Evolutionary conservation across 75 land plant genomes (phyloP).

Genomic region (Ceratopteris richardii): DNA sequence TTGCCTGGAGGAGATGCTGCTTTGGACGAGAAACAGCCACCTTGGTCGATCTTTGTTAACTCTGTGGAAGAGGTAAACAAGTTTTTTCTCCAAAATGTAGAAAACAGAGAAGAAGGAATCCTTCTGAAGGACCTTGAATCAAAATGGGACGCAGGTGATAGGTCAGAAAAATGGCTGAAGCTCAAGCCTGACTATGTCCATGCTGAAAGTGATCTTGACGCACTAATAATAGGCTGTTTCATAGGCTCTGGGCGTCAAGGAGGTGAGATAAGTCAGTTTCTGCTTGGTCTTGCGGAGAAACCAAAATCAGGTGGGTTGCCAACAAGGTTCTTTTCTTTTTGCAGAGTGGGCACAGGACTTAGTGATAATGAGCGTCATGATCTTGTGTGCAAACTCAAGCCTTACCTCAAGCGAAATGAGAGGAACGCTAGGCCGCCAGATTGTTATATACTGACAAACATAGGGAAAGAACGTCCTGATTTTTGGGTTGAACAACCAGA

Average conservation of each 20-base stretch:
- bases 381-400: conserved; percentile 68
- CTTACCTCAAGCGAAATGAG: conserved; percentile 35
- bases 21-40: conserved; percentile 45
- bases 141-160: conserved; percentile 95
- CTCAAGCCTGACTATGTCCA: conserved; percentile 89
- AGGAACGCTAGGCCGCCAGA: conserved; percentile 52
- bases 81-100: conserved; percentile 78
- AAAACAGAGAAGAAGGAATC: conserved; percentile 94
- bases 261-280: conserved; percentile 88
- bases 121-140: conserved; percentile 89
- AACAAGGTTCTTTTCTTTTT: conserved; percentile 80
- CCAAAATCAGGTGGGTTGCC: conserved; percentile 52
- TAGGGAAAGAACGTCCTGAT: conserved; percentile 93
- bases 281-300: conserved; percentile 79
- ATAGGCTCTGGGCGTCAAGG: conserved; percentile 95
- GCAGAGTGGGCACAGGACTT: conserved; percentile 93
- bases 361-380: conserved; percentile 75
- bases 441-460: conserved; percentile 78
- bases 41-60: conserved; percentile 57
- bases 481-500: conserved; percentile 96
- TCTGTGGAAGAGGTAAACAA: conserved; percentile 63
- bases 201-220: conserved; percentile 86
- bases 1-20: conserved; percentile 61
- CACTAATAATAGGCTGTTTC: conserved; percentile 88
- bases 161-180: conserved; percentile 92